Base-by-base conservation (phyloP, 1,284 basidiomycete species). In the Cutaneotrichosporon sp. region DNA sequence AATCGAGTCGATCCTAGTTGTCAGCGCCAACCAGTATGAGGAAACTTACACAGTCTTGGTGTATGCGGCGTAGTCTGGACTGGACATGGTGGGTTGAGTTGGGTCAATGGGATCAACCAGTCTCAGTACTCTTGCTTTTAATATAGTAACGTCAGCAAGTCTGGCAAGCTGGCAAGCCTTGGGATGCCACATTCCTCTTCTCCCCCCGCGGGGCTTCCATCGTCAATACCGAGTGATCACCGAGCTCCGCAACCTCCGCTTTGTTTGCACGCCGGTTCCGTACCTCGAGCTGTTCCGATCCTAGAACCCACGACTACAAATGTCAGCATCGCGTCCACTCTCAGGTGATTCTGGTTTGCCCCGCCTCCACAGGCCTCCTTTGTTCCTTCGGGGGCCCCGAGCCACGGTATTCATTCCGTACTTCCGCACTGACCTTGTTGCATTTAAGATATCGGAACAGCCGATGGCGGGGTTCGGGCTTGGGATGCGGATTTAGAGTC, bases 1-100 rank as follows among this genome's bases (percentile, higher is more conserved):
- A 34, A 66, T 71, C 22, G 70, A 62, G 56, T 58, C 62, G 46
- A 71, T 63, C 21, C 67, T 66, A 56, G 10, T 1, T 11, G 61
- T 61, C 22, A 63, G 62, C 32, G 16, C 10, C 10, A 13, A n/a
- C 5, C 11, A 22, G 32, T 22, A 26, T 26, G 26, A 26, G 26
- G 21, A 6, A 7, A 64, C 65, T 62, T 50, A 67, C 65, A 62
- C 61, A 52, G 63, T 36, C 50, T 63, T 47, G 58, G 66, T 67
- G 58, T 60, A 67, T 14, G 56, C 66, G 32, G 26, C 40, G 51
- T 60, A 67, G 66, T 67, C 66, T 42, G 55, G 58, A 30, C 31
- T 34, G 56, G 66, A 64, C 66, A 67, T 67, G 26, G 22, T 57
- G 59, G 16, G 26, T 26, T 1, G 26, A 26, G 26, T 38, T 30